Conservation (phyloP, 306 rosid genomes). For the Cicer cuneatum region DNA sequence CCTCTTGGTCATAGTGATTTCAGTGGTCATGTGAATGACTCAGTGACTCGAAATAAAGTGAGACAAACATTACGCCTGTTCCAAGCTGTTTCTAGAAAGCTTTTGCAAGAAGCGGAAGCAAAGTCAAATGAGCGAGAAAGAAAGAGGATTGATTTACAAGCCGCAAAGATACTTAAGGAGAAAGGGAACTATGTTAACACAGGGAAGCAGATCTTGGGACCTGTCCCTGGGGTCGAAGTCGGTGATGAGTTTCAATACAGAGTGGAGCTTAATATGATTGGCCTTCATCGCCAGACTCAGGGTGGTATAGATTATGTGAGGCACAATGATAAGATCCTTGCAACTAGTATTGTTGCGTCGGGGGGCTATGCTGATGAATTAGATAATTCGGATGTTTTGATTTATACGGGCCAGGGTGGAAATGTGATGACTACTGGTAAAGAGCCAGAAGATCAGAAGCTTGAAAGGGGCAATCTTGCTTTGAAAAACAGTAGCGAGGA, state of each 20-base stretch:
- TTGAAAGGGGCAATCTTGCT: slow-evolving; percentile 91
- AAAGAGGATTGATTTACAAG: slow-evolving; percentile 69
- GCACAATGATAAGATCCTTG: slow-evolving; percentile 62
- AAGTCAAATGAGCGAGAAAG: slow-evolving; percentile 49
- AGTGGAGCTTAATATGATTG: slow-evolving; percentile 78
- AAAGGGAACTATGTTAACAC: slow-evolving; percentile 63
- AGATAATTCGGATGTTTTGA: slow-evolving; percentile 71
- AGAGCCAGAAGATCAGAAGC: slow-evolving; percentile 96
- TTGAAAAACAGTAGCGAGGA: slow-evolving; percentile 75
- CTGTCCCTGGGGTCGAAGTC: slow-evolving; percentile 89
- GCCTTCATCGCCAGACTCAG: slow-evolving; percentile 79
- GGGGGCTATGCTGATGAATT: slow-evolving; percentile 83
- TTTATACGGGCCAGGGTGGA: slow-evolving; percentile 92
- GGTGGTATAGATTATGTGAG: slow-evolving; percentile 84
- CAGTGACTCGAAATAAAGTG: slow-evolving; percentile 65
- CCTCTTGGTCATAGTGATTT: slow-evolving; percentile 55
- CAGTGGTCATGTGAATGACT: slow-evolving; percentile 47
- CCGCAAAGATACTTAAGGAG: slow-evolving; percentile 64
- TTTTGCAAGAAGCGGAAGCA: slow-evolving; percentile 78
- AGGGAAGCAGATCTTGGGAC: slow-evolving; percentile 72
- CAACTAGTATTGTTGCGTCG: slow-evolving; percentile 85
- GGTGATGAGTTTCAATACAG: slow-evolving; percentile 94
- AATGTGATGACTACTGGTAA: slow-evolving; percentile 66
- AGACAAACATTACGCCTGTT: slow-evolving; percentile 77
- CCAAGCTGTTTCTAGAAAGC: slow-evolving; percentile 77